Percentiles rank a stretch among this genome's conserved stretches.
Evolutionary conservation across 208 protist genomes (phyloP).

Genomic region (Crithidia bombi): DNA sequence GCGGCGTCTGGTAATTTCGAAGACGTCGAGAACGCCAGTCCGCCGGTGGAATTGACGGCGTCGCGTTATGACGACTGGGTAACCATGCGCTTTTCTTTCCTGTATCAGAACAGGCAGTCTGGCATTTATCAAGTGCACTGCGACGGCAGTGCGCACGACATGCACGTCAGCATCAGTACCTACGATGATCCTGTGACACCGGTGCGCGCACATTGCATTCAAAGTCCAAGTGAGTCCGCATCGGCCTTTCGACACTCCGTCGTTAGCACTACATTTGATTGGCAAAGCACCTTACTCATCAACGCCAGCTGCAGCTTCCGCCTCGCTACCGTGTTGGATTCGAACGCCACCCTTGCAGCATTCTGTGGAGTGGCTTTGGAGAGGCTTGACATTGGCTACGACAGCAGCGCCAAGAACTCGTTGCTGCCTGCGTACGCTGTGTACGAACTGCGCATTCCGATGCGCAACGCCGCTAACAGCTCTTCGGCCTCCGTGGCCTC

Average conservation of each 20-base stretch:
- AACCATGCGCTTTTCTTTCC: slow-evolving; percentile 22
- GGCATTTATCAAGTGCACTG: slow-evolving; percentile 43
- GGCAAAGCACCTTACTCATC: slow-evolving; percentile 11
- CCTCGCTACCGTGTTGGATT: slow-evolving; percentile 9
- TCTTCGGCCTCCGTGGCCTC: background rate
- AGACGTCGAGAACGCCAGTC: background rate
- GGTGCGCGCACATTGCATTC: slow-evolving; percentile 8
- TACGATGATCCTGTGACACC: background rate
- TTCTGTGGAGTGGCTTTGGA: slow-evolving; percentile 50
- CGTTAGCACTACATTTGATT: slow-evolving; percentile 6
- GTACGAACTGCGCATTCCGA: slow-evolving; percentile 20
- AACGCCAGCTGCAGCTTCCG: slow-evolving; percentile 45
- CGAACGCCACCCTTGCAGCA: slow-evolving; percentile 10
- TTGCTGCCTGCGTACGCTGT: slow-evolving; percentile 23
- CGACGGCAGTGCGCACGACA: slow-evolving; percentile 41
- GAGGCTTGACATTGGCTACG: slow-evolving; percentile 2
- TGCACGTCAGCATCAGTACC: slow-evolving; percentile 16
- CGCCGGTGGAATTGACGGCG: background rate
- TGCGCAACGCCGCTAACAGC: background rate
- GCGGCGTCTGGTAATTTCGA: background rate
- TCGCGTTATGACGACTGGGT: slow-evolving; percentile 4
- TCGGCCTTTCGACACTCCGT: slow-evolving; percentile 18
- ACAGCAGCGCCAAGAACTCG: background rate
- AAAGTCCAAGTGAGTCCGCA: background rate
- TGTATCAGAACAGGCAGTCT: slow-evolving; percentile 28